These are phyloP conservation scores for Neurospora tetraspora DNA, from an alignment of 495 filamentous ascomycete genomes.

Conservation along the genomic window DNA sequence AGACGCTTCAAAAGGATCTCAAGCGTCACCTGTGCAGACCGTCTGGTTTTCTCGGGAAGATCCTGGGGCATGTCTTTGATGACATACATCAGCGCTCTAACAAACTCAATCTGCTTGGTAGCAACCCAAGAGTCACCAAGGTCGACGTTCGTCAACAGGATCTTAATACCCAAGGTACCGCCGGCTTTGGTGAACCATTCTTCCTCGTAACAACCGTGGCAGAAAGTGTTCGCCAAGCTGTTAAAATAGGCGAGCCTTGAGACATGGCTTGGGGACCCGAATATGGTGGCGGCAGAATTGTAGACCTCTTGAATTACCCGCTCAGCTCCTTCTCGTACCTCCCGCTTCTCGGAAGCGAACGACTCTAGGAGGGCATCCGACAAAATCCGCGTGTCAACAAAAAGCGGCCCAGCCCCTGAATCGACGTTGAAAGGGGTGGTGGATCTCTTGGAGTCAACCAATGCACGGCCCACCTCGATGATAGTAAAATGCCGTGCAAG, in stretches of 20 bases:
- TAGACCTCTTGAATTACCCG: constrained; percentile 64
- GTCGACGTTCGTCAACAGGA: constrained; percentile 67
- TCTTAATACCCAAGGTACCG: constrained; percentile 78
- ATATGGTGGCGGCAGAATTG: constrained; percentile 67
- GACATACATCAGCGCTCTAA: constrained; percentile 81
- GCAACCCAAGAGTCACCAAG: constrained; percentile 77
- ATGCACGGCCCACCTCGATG: constrained; percentile 74
- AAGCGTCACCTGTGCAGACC: constrained; percentile 70
- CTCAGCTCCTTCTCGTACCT: constrained; percentile 78
- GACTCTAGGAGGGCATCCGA: constrained; percentile 82
- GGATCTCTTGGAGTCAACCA: constrained; percentile 63
- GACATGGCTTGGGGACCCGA: constrained; percentile 62
- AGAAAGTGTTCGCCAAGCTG: constrained; percentile 70
- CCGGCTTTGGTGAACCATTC: constrained; percentile 97
- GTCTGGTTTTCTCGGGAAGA: constrained; percentile 74
- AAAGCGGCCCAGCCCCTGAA: constrained; percentile 76
- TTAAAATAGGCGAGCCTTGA: constrained; percentile 70
- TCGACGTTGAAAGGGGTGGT: constrained; percentile 69
- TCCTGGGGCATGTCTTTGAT: constrained; percentile 96
- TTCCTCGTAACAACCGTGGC: constrained; percentile 89
- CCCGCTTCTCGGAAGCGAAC: constrained; percentile 68
- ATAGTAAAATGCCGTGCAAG: constrained; percentile 83
- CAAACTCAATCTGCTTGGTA: constrained; percentile 71
- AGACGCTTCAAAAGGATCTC: constrained; percentile 66
- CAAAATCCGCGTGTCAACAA: constrained; percentile 73